Percentiles rank a stretch among this genome's conserved stretches.
Conservation (phyloP, 176 grass and related monocot genomes). For the Bolboschoenus planiculmis region DNA sequence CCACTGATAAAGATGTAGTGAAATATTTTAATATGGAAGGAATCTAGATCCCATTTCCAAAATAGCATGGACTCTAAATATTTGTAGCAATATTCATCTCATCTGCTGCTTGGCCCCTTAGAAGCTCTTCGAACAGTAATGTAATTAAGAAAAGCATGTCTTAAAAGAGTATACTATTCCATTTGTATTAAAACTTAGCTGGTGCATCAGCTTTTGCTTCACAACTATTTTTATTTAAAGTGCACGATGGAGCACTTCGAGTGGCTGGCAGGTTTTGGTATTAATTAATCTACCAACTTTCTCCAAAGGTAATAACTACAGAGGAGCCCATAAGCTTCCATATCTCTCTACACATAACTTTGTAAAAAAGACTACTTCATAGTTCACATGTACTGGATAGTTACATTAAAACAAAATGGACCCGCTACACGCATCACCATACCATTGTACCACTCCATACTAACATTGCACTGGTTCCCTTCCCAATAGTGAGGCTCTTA, state of each 20-base stretch:
- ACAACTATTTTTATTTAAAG: not conserved
- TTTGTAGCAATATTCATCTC: not conserved
- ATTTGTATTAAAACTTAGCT: not conserved
- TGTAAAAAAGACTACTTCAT: not conserved
- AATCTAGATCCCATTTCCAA: not conserved
- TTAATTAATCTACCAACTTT: constrained; percentile 21
- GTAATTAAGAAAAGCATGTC: not conserved
- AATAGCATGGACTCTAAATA: not conserved
- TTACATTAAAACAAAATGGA: not conserved
- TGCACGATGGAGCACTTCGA: not conserved
- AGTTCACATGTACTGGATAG: not conserved
- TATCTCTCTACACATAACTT: not conserved
- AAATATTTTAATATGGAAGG: not conserved
- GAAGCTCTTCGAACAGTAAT: not conserved
- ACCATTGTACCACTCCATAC: not conserved
- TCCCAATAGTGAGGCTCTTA: not conserved
- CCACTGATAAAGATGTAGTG: not conserved
- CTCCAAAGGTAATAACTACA: constrained; percentile 8
- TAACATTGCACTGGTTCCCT: not conserved
- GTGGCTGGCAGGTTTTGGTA: not conserved
- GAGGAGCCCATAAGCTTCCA: not conserved
- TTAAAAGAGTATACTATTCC: not conserved
- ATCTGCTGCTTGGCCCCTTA: not conserved
- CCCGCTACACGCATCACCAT: not conserved
- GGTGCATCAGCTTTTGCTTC: not conserved